A percentile compares a stretch with the other conserved stretches of the same genome.
phyloP scores from a whole-genome alignment of 495 filamentous ascomycete genomes.

The Cercophora sp. region DNA sequence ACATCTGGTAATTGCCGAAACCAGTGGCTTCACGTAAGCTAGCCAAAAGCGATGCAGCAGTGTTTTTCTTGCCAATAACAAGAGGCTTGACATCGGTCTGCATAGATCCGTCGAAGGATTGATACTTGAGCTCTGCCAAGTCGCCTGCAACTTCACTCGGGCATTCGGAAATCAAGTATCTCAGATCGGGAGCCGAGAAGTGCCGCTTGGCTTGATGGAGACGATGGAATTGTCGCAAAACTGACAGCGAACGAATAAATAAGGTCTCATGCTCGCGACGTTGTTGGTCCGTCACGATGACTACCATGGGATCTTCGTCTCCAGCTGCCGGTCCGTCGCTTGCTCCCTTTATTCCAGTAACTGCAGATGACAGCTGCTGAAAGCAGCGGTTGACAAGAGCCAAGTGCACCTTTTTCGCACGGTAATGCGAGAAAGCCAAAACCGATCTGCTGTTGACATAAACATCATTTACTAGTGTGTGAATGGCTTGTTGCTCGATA shows the following conservation, averaged over 20 bases:
- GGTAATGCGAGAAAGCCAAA: conserved; percentile 38
- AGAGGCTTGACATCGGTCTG: conserved; percentile 55
- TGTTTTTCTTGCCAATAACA: conserved; percentile 65
- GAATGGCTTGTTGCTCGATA: conserved; percentile 65
- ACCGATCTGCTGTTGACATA: conserved; percentile 59
- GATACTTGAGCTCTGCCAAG: conserved; percentile 64
- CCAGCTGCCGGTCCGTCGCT: conserved; percentile 36
- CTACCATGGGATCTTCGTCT: conserved; percentile 49
- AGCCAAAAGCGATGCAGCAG: conserved; percentile 60
- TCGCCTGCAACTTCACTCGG: conserved; percentile 50
- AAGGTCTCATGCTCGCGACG: conserved; percentile 51
- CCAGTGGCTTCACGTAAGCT: conserved; percentile 62
- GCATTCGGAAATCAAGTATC: conserved; percentile 36
- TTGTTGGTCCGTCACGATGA: conserved; percentile 41
- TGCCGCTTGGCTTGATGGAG: conserved; percentile 44
- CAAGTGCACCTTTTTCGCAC: conserved; percentile 62
- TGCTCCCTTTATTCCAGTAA: conserved; percentile 52
- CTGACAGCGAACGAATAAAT: conserved; percentile 61
- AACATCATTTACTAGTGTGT: conserved; percentile 62
- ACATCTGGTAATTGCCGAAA: conserved; percentile 63
- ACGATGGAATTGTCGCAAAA: conserved; percentile 45
- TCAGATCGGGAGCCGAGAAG: conserved; percentile 47
- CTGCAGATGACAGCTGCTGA: conserved; percentile 66
- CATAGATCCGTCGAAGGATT: conserved; percentile 60
- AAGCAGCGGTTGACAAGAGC: conserved; percentile 74